phyloP scores from a whole-genome alignment of 257 asterid genomes.

The Salvia miltiorrhiza region DNA sequence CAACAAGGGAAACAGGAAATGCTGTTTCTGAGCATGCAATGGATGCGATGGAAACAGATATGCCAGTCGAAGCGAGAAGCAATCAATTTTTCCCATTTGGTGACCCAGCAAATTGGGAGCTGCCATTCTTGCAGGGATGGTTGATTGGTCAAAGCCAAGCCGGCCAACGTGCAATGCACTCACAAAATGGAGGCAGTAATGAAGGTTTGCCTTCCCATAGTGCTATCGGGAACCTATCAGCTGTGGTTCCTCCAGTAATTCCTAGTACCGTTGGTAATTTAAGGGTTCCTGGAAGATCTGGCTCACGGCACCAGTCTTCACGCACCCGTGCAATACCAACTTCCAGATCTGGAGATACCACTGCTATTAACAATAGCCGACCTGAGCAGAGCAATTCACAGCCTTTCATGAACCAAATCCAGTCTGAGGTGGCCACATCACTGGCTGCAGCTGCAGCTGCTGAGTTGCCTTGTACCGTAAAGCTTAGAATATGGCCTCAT shows the following conservation, averaged over 20 bases:
- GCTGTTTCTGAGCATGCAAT: constrained; percentile 41
- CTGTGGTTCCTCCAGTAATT: constrained; percentile 35
- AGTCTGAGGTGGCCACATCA: constrained; percentile 82
- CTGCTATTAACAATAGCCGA: constrained; percentile 41
- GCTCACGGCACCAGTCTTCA: constrained; percentile 61
- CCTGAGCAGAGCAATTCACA: constrained; percentile 52
- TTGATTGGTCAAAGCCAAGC: constrained; percentile 95
- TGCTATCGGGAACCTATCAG: constrained; percentile 41
- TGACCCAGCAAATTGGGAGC: constrained; percentile 89
- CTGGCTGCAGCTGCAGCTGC: constrained; percentile 95
- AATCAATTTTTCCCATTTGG: constrained; percentile 75
- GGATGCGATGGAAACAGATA: constrained; percentile 67
- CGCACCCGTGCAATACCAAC: constrained; percentile 45
- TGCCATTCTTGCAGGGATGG: constrained; percentile 96
- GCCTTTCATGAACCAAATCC: constrained; percentile 67
- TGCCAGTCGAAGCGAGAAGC: constrained; percentile 58
- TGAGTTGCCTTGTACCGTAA: constrained; percentile 96
- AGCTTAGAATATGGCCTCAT: constrained; percentile 91
- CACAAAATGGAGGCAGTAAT: constrained; percentile 51
- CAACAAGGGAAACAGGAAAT: constrained; percentile 43
- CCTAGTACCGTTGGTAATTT: constrained; percentile 39
- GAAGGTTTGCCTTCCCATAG: constrained; percentile 40
- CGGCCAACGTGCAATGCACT: constrained; percentile 55
- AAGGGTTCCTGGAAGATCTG: constrained; percentile 61
- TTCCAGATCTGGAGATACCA: constrained; percentile 44